Evolutionary conservation across 208 protist genomes (phyloP).

Genomic region (Trypanosoma cruzi): DNA sequence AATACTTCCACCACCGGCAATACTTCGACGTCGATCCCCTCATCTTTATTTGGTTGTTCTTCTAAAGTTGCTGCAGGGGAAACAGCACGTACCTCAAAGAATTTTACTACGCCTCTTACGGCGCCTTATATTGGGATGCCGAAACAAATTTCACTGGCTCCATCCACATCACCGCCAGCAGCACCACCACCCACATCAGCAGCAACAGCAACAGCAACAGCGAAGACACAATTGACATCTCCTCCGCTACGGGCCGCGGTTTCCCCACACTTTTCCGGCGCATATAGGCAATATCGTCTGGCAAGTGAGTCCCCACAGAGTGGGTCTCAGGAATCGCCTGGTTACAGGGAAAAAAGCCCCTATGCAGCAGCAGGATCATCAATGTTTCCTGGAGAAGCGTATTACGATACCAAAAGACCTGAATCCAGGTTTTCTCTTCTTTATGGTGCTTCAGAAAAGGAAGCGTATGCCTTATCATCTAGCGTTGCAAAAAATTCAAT

Average conservation of each 20-base stretch:
- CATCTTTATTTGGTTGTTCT: no score
- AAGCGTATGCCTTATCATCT: not conserved
- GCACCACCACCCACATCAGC: not conserved
- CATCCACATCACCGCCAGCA: no score
- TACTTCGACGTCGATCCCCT: no score
- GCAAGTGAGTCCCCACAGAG: conserved; percentile 14
- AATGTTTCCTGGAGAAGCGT: not conserved
- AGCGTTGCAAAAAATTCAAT: not conserved
- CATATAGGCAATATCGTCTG: conserved; percentile 14
- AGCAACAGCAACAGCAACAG: not conserved
- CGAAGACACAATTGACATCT: conserved; percentile 23
- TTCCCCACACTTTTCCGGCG: conserved; percentile 39
- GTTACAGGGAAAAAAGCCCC: not conserved
- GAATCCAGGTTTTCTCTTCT: not conserved
- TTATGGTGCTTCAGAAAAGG: not conserved
- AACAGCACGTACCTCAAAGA: no score
- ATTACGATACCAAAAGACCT: not conserved
- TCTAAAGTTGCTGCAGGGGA: no score
- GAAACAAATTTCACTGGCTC: no score
- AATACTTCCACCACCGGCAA: no score
- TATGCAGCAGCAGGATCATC: not conserved
- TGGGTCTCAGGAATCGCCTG: not conserved
- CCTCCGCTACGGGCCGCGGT: conserved; percentile 56
- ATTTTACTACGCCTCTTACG: no score
- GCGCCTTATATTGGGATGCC: no score